Percentiles rank a stretch among this genome's conserved stretches.
phyloP scores from a whole-genome alignment of 129 eudicot genomes.

The Pseudognaphalium luteoalbum region DNA sequence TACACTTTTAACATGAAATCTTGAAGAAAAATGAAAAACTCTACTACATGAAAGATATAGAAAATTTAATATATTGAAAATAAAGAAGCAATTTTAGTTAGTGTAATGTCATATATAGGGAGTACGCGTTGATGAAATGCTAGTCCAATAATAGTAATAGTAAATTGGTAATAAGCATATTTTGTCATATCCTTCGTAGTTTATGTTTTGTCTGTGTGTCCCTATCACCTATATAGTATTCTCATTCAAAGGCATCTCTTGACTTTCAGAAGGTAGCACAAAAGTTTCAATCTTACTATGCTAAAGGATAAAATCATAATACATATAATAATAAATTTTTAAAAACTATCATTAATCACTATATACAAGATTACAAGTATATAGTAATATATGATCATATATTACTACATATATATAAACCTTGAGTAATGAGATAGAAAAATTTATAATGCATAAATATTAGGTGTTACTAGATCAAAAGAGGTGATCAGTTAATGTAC shows the following conservation, averaged over 20 bases:
- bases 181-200: slow-evolving; percentile 18
- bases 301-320: neutral
- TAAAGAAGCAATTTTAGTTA: neutral
- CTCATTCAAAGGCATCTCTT: slow-evolving; percentile 35
- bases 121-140: neutral
- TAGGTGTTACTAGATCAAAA: too few relatives aligned
- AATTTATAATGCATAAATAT: neutral
- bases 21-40: too few relatives aligned
- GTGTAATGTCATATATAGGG: neutral
- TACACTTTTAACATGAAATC: too few relatives aligned
- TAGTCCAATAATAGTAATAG: slow-evolving; percentile 15
- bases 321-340: neutral
- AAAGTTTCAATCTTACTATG: neutral
- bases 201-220: slow-evolving; percentile 34
- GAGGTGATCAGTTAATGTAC: neutral
- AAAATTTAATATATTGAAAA: neutral
- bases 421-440: neutral
- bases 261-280: slow-evolving; percentile 23
- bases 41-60: too few relatives aligned
- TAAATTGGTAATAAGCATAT: slow-evolving; percentile 13
- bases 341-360: neutral
- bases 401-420: neutral
- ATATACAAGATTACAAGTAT: neutral
- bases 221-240: neutral
- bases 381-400: neutral